Evolutionary conservation across 345 rosid species (phyloP), one percentile per base, ranked within the genome.

Genomic region (Carallia pectinifolia): DNA sequence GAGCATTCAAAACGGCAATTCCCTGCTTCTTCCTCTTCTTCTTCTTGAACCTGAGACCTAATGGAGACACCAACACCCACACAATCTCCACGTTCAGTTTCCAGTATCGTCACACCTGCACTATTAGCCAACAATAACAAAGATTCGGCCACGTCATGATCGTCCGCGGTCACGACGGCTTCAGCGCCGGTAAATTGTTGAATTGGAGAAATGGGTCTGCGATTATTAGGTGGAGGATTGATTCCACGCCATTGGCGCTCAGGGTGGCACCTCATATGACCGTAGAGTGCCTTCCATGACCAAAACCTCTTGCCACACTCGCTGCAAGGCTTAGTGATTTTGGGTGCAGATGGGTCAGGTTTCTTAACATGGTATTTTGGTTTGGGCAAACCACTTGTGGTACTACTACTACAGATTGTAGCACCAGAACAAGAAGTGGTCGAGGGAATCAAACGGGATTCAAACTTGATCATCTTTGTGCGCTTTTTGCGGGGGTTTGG

Each of bases 231-330:
- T 0, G 90, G 88, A 6, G 88, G 92, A 40, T 75, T 71, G 63
- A 82, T 69, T 8, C 95, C 92, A 67, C 87, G 84, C 88, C 89
- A 87, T 55, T 71, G 77, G 19, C 92, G 77, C 40, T 86, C 91
- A 18, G 95, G 97, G 56, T 91, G 97, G 67, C 86, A 82, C 79
- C 91, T 82, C 95, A 91, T 91, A 81, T 91, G 97, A n/a, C 97
- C 95, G 63, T 82, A 91, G 34, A 55, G 75, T 7, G 72, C 74
- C 84, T 97, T 56, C 96, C 82, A 79, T 1, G 99, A 96, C 91
- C 91, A 87, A 69, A 96, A 96, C 79, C 73, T 79, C 86, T 86
- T 92, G 34, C 98, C 96, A 64, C 99, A 96, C 80, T 96, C 98
- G 6, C 79, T 90, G 50, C 99, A 96, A 4, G 97, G 92, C n/a